phyloP scores from a whole-genome alignment of 768 basidiomycete genomes.

The Macrolepiota dolichaula region DNA sequence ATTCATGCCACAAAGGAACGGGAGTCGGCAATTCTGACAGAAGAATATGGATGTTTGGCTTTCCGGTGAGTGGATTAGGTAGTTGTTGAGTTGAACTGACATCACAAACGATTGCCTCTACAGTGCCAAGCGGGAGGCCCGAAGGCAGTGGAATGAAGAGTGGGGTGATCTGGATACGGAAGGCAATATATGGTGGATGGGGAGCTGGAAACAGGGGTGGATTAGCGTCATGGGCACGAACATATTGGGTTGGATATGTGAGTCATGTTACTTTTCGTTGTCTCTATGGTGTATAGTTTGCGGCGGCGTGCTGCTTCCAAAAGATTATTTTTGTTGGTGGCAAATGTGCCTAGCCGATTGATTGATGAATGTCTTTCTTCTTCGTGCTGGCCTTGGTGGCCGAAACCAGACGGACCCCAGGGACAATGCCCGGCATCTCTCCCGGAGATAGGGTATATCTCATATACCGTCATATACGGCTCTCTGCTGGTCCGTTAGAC shows the following conservation, averaged over 20 bases:
- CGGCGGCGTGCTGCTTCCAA: neutral
- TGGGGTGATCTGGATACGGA: constrained; percentile 78
- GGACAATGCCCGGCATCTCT: neutral
- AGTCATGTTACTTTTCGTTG: constrained; percentile 29
- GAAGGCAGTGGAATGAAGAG: constrained; percentile 65
- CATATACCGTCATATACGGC: too few species aligned
- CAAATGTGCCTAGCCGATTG: neutral
- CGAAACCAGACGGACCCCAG: neutral
- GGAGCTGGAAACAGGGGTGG: constrained; percentile 63
- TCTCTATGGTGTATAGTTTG: neutral
- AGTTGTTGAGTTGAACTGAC: constrained; percentile 1
- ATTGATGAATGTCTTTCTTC: too few species aligned
- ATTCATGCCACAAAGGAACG: constrained; percentile 59
- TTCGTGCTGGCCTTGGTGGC: neutral
- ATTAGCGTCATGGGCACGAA: constrained; percentile 76
- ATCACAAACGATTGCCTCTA: neutral
- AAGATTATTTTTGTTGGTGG: constrained; percentile 2
- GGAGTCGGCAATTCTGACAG: constrained; percentile 49
- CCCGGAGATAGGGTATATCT: neutral
- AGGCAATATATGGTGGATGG: constrained; percentile 87
- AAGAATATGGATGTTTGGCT: constrained; percentile 52
- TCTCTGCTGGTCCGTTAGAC: too few species aligned
- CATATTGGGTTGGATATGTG: constrained; percentile 75
- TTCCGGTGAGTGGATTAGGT: constrained; percentile 48
- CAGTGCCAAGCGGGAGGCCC: constrained; percentile 48